Evolutionary conservation across 306 rosid species (phyloP).

Genomic region (Medicago ruthenica): DNA sequence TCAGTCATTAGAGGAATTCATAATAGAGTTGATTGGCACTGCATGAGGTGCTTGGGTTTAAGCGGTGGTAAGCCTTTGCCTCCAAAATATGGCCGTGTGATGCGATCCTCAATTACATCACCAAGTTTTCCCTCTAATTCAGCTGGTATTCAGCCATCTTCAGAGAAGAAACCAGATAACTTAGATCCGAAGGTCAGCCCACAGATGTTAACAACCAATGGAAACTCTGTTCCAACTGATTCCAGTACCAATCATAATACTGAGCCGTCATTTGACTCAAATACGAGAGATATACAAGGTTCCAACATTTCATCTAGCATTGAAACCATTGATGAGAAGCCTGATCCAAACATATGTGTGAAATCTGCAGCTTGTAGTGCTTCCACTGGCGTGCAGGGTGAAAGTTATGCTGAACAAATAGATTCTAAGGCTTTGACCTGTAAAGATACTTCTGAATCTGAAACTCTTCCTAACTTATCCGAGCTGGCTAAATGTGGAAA

Average conservation of each 20-base stretch:
- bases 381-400: conserved; percentile 53
- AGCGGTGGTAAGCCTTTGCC: conserved; percentile 97
- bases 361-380: conserved; percentile 51
- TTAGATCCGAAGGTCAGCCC: conserved; percentile 62
- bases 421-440: conserved; percentile 47
- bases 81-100: conserved; percentile 99
- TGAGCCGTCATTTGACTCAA: conserved; percentile 52
- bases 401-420: conserved; percentile 50
- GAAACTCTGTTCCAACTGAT: conserved; percentile 54
- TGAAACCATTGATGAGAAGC: conserved; percentile 53
- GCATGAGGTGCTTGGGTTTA: conserved; percentile 77
- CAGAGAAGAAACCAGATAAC: conserved; percentile 68
- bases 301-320: conserved; percentile 47
- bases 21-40: conserved; percentile 96
- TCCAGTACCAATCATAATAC: conserved; percentile 39
- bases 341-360: conserved; percentile 51
- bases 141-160: conserved; percentile 56
- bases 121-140: conserved; percentile 62
- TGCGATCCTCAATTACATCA: conserved; percentile 81
- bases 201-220: conserved; percentile 58
- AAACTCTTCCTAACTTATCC: conserved; percentile 47
- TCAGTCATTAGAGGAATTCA: conserved; percentile 83
- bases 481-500: conserved; percentile 49
- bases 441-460: conserved; percentile 54
- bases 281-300: conserved; percentile 52